Evolutionary conservation across 2,329 filamentous ascomycete genomes (phyloP).

Genomic region (Emericellopsis atlantica): DNA sequence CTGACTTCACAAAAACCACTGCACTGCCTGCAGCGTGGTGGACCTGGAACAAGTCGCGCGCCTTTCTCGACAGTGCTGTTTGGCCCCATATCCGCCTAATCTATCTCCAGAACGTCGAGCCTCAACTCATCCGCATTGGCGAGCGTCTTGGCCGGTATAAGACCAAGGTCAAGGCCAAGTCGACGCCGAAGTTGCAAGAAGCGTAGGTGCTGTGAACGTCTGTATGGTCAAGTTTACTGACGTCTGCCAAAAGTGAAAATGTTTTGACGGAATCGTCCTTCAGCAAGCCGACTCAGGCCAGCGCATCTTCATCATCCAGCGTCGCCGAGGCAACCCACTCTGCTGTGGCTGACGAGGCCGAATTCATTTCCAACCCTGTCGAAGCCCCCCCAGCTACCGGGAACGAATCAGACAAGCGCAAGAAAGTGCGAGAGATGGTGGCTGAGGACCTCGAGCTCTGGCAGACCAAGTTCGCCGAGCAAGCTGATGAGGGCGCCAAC

Average conservation of each 20-base stretch:
- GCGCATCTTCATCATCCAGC: constrained; percentile 8
- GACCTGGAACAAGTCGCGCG: constrained; percentile 54
- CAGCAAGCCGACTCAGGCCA: constrained; percentile 16
- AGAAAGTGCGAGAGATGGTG: constrained; percentile 53
- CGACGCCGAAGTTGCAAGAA: constrained; percentile 5
- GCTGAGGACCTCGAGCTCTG: constrained; percentile 68
- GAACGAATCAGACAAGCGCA: constrained; percentile 39
- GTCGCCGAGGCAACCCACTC: constrained; percentile 11
- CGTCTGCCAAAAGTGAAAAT: too few relatives aligned
- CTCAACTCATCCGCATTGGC: constrained; percentile 84
- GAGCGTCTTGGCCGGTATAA: constrained; percentile 73
- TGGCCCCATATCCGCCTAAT: constrained; percentile 72
- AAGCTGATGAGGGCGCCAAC: constrained; percentile 65
- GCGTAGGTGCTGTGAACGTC: not conserved
- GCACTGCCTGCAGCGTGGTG: constrained; percentile 61
- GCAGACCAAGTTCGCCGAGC: constrained; percentile 79
- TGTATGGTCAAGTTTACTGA: too few relatives aligned
- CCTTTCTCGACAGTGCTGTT: constrained; percentile 63
- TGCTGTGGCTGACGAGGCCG: constrained; percentile 1
- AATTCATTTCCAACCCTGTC: constrained; percentile 16
- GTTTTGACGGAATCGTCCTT: constrained; percentile 13
- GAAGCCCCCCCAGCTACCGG: constrained; percentile 30
- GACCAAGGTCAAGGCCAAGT: constrained; percentile 15
- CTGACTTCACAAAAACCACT: constrained; percentile 54
- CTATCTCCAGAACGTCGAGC: constrained; percentile 88